Conservation (phyloP, 345 rosid species). For the Cochlearia excelsa region DNA sequence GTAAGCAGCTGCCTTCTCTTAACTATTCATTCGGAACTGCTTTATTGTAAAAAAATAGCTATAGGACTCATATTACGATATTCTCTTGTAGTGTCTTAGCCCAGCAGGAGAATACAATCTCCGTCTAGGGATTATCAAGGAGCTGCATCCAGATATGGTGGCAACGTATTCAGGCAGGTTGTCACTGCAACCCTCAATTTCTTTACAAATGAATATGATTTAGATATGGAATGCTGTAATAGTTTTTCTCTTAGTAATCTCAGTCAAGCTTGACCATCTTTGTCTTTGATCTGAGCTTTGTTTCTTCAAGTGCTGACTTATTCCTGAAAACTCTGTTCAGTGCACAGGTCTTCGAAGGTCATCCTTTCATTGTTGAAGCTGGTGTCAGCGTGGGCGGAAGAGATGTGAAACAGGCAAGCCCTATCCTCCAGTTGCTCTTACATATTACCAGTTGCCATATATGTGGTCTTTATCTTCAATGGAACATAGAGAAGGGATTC, state of each 20-base stretch:
- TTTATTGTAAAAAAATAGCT: slow-evolving; percentile 14
- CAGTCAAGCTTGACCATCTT: slow-evolving; percentile 12
- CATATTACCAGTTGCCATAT: slow-evolving; percentile 12
- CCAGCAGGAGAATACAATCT: slow-evolving; percentile 99
- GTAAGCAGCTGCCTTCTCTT: slow-evolving; percentile 49
- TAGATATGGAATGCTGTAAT: slow-evolving; percentile 3
- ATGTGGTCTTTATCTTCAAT: background rate
- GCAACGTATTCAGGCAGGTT: slow-evolving; percentile 98
- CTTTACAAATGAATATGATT: slow-evolving; percentile 8
- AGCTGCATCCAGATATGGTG: slow-evolving; percentile 97
- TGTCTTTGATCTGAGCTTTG: slow-evolving; percentile 3
- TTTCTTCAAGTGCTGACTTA: slow-evolving; percentile 17
- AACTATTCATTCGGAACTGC: slow-evolving; percentile 10
- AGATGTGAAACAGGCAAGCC: slow-evolving; percentile 83
- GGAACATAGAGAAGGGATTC: background rate
- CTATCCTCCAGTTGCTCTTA: slow-evolving; percentile 11
- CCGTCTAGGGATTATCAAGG: slow-evolving; percentile 95
- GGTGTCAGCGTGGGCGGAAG: slow-evolving; percentile 95
- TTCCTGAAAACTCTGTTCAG: slow-evolving; percentile 43
- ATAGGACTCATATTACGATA: background rate
- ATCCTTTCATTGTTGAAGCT: slow-evolving; percentile 97
- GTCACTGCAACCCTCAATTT: slow-evolving; percentile 32
- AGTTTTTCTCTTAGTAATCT: slow-evolving; percentile 7
- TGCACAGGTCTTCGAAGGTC: slow-evolving; percentile 99
- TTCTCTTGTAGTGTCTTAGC: slow-evolving; percentile 72